A percentile compares a stretch with the other conserved stretches of the same genome.
Conservation (phyloP, 2,329 filamentous ascomycete genomes). For the Fusarium hainanense region DNA sequence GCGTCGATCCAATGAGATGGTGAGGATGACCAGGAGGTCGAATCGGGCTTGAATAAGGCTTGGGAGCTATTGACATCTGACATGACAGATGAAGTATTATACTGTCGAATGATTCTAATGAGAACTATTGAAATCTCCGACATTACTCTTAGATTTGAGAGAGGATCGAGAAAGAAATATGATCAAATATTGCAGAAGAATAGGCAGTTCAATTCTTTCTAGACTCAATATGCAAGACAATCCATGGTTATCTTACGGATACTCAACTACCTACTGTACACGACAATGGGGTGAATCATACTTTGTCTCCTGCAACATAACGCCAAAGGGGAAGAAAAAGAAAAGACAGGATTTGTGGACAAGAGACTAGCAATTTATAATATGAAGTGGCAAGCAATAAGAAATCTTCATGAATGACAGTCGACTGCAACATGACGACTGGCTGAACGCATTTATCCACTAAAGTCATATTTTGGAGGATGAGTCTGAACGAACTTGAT, state of each 20-base stretch:
- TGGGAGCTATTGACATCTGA: neutral
- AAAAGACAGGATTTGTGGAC: neutral
- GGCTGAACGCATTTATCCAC: slow-evolving; percentile 7
- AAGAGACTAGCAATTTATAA: neutral
- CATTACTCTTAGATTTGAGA: neutral
- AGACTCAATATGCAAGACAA: neutral
- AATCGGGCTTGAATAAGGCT: neutral
- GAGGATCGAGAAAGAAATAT: neutral
- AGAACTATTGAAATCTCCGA: neutral
- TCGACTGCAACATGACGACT: slow-evolving; percentile 1
- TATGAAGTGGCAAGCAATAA: neutral
- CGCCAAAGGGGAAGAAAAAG: neutral
- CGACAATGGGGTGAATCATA: neutral
- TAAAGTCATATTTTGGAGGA: neutral
- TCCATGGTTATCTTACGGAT: neutral
- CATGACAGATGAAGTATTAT: neutral
- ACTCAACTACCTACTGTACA: neutral
- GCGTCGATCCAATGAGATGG: slow-evolving; percentile 16
- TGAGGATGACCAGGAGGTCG: neutral
- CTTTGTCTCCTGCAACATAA: neutral
- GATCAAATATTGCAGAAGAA: neutral
- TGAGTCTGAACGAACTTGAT: neutral
- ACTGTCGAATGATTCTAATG: neutral
- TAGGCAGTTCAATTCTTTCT: neutral
- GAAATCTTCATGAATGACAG: neutral